Percentiles rank a stretch among this genome's conserved stretches.
Evolutionary conservation across 345 rosid genomes (phyloP).

Genomic region (Firmiana major): DNA sequence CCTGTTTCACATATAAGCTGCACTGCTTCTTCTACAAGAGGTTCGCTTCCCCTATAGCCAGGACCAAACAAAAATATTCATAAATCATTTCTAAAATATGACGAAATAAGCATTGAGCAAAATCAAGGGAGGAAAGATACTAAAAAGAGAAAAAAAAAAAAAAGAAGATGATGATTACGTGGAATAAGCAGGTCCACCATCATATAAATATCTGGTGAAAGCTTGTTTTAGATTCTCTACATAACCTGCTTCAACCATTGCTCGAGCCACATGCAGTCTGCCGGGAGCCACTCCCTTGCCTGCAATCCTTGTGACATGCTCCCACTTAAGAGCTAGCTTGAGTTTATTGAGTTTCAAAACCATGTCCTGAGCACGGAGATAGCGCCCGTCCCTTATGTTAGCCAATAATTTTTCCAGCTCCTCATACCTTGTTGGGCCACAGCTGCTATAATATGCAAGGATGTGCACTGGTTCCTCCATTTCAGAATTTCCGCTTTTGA

Average conservation of each 20-base stretch:
- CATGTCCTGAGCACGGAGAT: slow-evolving; percentile 76
- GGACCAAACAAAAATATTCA: slow-evolving; percentile 8
- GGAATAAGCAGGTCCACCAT: slow-evolving; percentile 94
- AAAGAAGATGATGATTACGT: slow-evolving; percentile 38
- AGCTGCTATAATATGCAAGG: slow-evolving; percentile 91
- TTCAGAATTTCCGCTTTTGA: slow-evolving; percentile 41
- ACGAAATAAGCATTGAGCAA: slow-evolving; percentile 4
- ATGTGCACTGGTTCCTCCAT: slow-evolving; percentile 86
- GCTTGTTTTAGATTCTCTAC: slow-evolving; percentile 88
- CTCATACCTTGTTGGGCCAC: slow-evolving; percentile 65
- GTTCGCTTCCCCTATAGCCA: slow-evolving; percentile 76
- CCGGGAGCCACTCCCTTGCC: slow-evolving; percentile 96
- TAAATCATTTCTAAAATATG: background rate
- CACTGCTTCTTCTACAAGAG: slow-evolving; percentile 74
- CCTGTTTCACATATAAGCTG: slow-evolving; percentile 68
- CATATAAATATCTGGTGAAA: slow-evolving; percentile 71
- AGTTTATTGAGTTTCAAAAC: slow-evolving; percentile 71
- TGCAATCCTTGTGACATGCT: slow-evolving; percentile 74
- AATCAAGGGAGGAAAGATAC: background rate
- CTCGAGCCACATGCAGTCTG: slow-evolving; percentile 90
- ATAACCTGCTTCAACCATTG: slow-evolving; percentile 88
- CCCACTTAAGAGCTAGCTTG: slow-evolving; percentile 85
- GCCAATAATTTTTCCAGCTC: slow-evolving; percentile 63
- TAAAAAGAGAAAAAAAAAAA: slow-evolving; percentile 8
- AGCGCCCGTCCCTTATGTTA: slow-evolving; percentile 87